These are phyloP conservation scores for Laetiporus sulphureus DNA, from an alignment of 1,284 basidiomycete genomes.

Conservation along the genomic window DNA sequence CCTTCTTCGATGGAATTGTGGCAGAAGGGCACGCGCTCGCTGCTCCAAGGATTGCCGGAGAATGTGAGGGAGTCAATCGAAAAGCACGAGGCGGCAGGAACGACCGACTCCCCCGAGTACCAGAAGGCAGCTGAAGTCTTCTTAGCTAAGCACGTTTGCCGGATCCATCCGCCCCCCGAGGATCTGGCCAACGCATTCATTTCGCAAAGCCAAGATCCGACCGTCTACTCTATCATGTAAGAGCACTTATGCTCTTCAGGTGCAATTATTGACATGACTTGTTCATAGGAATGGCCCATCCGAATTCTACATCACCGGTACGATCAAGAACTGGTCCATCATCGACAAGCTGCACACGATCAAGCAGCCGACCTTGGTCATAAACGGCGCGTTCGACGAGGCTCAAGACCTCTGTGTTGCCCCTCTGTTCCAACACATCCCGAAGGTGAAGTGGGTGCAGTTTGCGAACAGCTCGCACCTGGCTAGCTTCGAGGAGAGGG, in stretches of 20 bases:
- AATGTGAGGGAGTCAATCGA: slow-evolving; percentile 19
- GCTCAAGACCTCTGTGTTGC: slow-evolving; percentile 20
- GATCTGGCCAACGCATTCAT: slow-evolving; percentile 11
- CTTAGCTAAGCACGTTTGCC: slow-evolving; percentile 19
- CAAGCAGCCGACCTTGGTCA: slow-evolving; percentile 22
- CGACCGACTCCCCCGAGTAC: slow-evolving; percentile 12
- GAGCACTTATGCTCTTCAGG: slow-evolving; percentile 1
- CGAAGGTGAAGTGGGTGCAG: slow-evolving; percentile 22
- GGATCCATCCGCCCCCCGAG: slow-evolving; percentile 17
- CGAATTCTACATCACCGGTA: slow-evolving; percentile 2
- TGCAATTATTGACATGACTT: slow-evolving; percentile 21
- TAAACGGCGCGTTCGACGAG: slow-evolving; percentile 25
- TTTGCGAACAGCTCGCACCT: slow-evolving; percentile 23
- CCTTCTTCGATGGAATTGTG: slow-evolving; percentile 22
- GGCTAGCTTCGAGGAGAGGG: slow-evolving; percentile 24
- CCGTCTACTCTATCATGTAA: slow-evolving; percentile 14
- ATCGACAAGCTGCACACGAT: slow-evolving; percentile 21
- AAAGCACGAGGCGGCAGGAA: slow-evolving; percentile 1
- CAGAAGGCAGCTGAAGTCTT: slow-evolving; percentile 19
- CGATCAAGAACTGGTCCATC: slow-evolving; percentile 23
- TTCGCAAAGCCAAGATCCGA: slow-evolving; percentile 14
- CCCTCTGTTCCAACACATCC: slow-evolving; percentile 21
- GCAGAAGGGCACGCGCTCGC: slow-evolving; percentile 18
- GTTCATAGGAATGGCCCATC: slow-evolving; percentile 15
- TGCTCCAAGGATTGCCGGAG: slow-evolving; percentile 16